Percentiles rank a stretch among this genome's conserved stretches.
These are phyloP conservation scores for Gonapodya prolifera DNA, from an alignment of 192 early-diverging fungal species.

Conservation along the genomic window DNA sequence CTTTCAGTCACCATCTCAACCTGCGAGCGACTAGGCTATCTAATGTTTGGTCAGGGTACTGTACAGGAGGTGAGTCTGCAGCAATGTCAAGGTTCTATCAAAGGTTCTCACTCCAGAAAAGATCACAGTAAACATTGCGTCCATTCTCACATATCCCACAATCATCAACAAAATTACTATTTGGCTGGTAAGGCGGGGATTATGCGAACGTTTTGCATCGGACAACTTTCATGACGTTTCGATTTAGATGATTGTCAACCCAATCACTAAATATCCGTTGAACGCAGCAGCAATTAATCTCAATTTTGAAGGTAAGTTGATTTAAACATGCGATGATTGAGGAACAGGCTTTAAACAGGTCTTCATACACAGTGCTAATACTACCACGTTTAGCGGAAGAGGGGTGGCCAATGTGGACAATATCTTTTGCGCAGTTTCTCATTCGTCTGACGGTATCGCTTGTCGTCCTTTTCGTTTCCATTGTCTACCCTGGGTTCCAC, in stretches of 20 bases:
- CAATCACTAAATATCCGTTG: not conserved
- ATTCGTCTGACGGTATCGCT: not conserved
- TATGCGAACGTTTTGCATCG: not conserved
- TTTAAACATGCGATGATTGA: too few species aligned
- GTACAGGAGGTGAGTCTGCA: not conserved
- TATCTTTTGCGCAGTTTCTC: not conserved
- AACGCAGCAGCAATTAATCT: not conserved
- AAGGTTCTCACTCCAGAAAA: not conserved
- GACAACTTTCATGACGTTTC: not conserved
- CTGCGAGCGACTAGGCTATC: too few species aligned
- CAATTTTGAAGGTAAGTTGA: not conserved
- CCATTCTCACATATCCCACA: not conserved
- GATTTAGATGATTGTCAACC: not conserved
- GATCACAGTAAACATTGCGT: not conserved
- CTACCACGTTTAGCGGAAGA: not conserved
- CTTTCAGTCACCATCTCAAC: not conserved
- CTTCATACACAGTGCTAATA: not conserved
- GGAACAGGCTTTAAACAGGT: too few species aligned
- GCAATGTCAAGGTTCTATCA: not conserved
- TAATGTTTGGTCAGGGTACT: not conserved
- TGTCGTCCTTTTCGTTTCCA: not conserved
- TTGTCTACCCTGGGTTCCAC: not conserved
- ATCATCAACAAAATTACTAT: not conserved
- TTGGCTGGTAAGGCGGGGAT: not conserved
- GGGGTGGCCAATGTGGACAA: not conserved